Conservation (phyloP, 2,329 filamentous ascomycete species). For the Colletotrichum sp. region DNA sequence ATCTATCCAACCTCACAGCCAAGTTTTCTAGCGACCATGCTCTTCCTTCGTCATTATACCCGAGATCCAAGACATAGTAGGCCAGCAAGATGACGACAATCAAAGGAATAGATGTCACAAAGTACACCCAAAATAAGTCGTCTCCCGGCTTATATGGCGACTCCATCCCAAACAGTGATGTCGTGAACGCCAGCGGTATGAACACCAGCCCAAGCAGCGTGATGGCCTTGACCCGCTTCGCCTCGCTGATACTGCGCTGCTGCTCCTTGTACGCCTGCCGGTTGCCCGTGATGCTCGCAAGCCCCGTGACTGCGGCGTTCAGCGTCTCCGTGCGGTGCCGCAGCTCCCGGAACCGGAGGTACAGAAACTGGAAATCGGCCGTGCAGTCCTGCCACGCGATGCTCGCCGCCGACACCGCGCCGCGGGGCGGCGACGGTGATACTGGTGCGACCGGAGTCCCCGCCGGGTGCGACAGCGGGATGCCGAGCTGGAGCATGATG, state of each 20-base stretch:
- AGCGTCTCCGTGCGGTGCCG: conserved; percentile 26
- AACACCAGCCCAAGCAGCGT: conserved; percentile 28
- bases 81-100: conserved; percentile 22
- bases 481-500: conserved; percentile 28
- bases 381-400: conserved; percentile 21
- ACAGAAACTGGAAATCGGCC: conserved; percentile 27
- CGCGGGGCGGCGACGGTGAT: not conserved
- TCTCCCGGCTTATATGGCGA: conserved; percentile 24
- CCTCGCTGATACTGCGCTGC: conserved; percentile 28
- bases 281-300: conserved; percentile 29
- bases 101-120: conserved; percentile 23
- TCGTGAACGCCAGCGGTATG: conserved; percentile 26
- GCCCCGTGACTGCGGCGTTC: conserved; percentile 26
- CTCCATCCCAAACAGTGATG: conserved; percentile 27
- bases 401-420: not conserved
- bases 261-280: conserved; percentile 26
- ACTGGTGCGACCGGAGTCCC: not conserved
- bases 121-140: conserved; percentile 24
- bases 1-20: not conserved
- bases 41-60: conserved; percentile 26
- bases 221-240: conserved; percentile 27
- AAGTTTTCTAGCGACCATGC: conserved; percentile 23
- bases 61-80: conserved; percentile 26
- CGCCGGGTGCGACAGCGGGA: conserved; percentile 22
- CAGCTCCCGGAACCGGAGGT: conserved; percentile 25